Conservation (phyloP, 2,329 filamentous ascomycete genomes). For the Fusarium pininemorale region DNA sequence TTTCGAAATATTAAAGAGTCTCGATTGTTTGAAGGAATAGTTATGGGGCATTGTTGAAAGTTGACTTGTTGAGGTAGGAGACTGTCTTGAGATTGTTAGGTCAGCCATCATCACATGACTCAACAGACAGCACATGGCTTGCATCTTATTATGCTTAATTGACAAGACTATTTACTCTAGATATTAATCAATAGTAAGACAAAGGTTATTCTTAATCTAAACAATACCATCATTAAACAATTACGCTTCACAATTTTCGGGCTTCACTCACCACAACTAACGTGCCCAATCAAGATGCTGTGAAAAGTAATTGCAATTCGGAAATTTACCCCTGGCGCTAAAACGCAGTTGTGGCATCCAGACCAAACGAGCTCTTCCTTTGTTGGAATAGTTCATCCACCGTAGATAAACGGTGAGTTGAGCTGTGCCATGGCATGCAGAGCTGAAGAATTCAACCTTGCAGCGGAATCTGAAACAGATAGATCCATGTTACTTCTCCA, state of each 20-base stretch:
- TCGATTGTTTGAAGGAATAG: neutral
- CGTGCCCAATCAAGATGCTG: neutral
- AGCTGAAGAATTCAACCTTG: conserved; percentile 4
- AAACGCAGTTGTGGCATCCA: conserved; percentile 29
- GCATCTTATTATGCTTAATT: conserved; percentile 5
- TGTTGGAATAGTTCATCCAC: conserved; percentile 19
- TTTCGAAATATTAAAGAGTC: neutral
- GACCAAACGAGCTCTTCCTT: conserved; percentile 23
- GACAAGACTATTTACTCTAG: neutral
- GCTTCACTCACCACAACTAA: neutral
- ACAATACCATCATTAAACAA: neutral
- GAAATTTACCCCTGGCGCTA: conserved; percentile 27
- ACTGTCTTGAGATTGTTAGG: neutral
- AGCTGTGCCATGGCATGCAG: neutral
- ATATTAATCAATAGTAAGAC: neutral
- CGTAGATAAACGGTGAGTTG: conserved; percentile 7
- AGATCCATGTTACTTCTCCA: neutral
- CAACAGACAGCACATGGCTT: neutral
- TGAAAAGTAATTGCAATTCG: conserved; percentile 3
- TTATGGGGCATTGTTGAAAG: neutral
- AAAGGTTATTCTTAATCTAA: neutral
- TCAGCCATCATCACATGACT: conserved; percentile 10
- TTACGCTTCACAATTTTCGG: neutral
- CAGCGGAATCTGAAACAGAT: conserved; percentile 14
- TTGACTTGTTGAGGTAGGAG: neutral